These are phyloP conservation scores for Cryphonectria carpinicola DNA, from an alignment of 2,329 filamentous ascomycete species.

Conservation along the genomic window DNA sequence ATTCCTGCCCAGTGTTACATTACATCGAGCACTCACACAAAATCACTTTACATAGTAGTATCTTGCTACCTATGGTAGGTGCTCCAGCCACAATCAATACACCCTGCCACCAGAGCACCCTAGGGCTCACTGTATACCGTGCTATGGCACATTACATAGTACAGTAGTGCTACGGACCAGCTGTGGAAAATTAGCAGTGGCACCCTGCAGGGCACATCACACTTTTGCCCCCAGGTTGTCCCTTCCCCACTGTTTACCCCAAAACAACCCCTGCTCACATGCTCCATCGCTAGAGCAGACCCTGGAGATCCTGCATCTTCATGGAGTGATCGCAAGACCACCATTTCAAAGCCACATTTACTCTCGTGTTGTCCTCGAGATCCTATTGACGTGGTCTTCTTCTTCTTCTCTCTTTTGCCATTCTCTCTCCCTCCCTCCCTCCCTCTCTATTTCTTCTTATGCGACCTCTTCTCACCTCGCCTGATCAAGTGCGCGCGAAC, in stretches of 20 bases:
- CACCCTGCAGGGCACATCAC: neutral
- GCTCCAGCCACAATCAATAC: constrained; percentile 5
- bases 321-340: neutral
- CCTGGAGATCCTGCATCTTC: constrained; percentile 3
- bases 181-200: neutral
- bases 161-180: neutral
- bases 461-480: neutral
- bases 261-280: neutral
- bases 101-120: neutral
- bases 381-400: neutral
- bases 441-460: neutral
- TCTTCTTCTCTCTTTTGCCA: neutral
- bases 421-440: neutral
- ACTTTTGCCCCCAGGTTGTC: neutral
- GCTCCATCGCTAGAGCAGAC: neutral
- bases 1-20: constrained; percentile 4
- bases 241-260: neutral
- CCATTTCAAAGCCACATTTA: neutral
- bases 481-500: neutral
- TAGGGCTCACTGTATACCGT: too few relatives aligned
- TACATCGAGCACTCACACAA: constrained; percentile 9
- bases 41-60: too few relatives aligned
- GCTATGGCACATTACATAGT: neutral
- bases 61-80: neutral
- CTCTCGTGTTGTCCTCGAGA: neutral